phyloP scores from a whole-genome alignment of 202 grass and related monocot species.

The Musa balbisiana region DNA sequence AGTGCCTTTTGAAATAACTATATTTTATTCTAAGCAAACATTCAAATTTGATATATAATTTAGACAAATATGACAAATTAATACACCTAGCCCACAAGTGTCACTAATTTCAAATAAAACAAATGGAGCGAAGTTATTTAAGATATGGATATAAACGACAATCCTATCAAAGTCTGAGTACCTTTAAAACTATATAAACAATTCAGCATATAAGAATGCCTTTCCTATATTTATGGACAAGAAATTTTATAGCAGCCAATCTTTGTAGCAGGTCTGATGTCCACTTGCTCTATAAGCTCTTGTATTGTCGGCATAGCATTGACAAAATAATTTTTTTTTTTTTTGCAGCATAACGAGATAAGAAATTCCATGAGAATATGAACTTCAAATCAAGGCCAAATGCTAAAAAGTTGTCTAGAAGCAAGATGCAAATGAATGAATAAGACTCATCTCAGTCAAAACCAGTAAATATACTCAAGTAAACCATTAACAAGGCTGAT shows the following conservation, averaged over 20 bases:
- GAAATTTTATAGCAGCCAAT: conserved; percentile 11
- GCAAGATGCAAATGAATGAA: background rate
- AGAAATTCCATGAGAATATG: background rate
- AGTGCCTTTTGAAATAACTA: too few relatives aligned
- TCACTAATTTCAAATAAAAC: background rate
- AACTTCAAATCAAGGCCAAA: background rate
- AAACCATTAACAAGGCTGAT: too few relatives aligned
- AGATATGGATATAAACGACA: too few relatives aligned
- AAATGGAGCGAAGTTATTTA: too few relatives aligned
- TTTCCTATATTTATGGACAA: too few relatives aligned
- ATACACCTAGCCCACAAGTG: background rate
- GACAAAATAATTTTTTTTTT: conserved; percentile 41
- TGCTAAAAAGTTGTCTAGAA: background rate
- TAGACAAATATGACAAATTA: too few relatives aligned
- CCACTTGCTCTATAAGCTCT: conserved; percentile 26
- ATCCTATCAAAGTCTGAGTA: background rate
- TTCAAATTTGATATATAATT: too few relatives aligned
- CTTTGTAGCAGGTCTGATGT: conserved; percentile 18
- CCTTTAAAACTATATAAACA: conserved; percentile 3
- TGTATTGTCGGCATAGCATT: conserved; percentile 11
- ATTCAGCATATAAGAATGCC: background rate
- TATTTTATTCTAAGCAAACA: too few relatives aligned
- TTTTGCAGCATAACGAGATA: conserved; percentile 14
- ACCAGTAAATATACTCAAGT: too few relatives aligned
- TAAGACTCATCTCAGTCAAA: too few relatives aligned